Conservation (phyloP, 306 rosid species). For the Prunus dulcis region DNA sequence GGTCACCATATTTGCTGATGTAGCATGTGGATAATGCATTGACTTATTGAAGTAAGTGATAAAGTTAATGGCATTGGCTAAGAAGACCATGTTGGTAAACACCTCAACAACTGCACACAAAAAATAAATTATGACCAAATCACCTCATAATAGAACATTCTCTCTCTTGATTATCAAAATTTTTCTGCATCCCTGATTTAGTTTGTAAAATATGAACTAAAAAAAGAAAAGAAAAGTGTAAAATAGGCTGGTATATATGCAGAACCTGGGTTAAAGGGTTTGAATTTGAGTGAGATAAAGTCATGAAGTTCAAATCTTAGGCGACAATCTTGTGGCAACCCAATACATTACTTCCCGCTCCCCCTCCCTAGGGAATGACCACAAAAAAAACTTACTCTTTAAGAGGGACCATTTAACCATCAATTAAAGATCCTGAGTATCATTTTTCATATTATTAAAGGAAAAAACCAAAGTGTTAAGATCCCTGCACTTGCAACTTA, state of each 20-base stretch:
- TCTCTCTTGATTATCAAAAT: not conserved
- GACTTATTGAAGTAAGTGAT: constrained; percentile 25
- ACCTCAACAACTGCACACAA: constrained; percentile 30
- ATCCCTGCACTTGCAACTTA: not conserved
- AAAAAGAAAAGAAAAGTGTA: too few species aligned
- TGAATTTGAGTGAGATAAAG: not conserved
- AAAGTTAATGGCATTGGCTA: constrained; percentile 29
- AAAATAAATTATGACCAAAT: not conserved
- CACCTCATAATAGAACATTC: not conserved
- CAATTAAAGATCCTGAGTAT: too few species aligned
- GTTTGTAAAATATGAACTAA: too few species aligned
- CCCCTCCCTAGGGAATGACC: too few species aligned
- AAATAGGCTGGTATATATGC: too few species aligned
- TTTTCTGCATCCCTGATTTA: not conserved
- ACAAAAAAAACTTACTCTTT: too few species aligned
- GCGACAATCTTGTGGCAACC: too few species aligned
- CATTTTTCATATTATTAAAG: too few species aligned
- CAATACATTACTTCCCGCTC: too few species aligned
- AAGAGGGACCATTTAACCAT: too few species aligned
- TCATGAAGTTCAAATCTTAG: not conserved
- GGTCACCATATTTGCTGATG: constrained; percentile 43
- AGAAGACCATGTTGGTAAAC: constrained; percentile 24
- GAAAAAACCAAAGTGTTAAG: not conserved
- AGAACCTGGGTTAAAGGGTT: not conserved
- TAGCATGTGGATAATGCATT: constrained; percentile 36